A percentile compares a stretch with the other conserved stretches of the same genome.
Evolutionary conservation across 2,329 filamentous ascomycete genomes (phyloP).

Genomic region (Trichoderma aggressivum): DNA sequence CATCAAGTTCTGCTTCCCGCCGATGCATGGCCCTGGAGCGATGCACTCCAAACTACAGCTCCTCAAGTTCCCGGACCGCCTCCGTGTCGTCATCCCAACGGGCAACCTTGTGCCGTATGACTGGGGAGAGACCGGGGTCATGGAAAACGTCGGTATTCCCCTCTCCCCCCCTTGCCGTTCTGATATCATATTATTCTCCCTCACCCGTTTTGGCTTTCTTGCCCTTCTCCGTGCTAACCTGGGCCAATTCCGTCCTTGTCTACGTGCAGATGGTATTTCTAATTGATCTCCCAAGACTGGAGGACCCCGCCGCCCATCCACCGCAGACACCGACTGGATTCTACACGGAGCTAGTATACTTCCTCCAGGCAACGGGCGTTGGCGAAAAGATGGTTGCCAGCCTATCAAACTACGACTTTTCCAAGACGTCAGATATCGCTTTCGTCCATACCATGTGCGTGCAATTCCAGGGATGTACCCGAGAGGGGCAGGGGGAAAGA

Average conservation of each 20-base stretch:
- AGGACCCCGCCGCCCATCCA: slow-evolving; percentile 30
- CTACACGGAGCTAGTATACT: slow-evolving; percentile 66
- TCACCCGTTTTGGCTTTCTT: background rate
- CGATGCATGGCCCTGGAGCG: slow-evolving; percentile 67
- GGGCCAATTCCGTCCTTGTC: slow-evolving; percentile 15
- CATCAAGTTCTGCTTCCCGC: slow-evolving; percentile 75
- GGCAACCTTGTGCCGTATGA: slow-evolving; percentile 84
- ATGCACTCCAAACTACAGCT: slow-evolving; percentile 97
- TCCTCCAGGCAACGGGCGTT: slow-evolving; percentile 64
- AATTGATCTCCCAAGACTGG: slow-evolving; percentile 77
- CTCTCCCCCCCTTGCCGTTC: background rate
- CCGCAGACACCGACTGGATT: slow-evolving; percentile 46
- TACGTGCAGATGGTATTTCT: slow-evolving; percentile 68
- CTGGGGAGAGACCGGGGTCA: slow-evolving; percentile 79
- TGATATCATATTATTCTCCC: background rate
- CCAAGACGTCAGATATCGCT: slow-evolving; percentile 63
- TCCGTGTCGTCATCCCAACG: slow-evolving; percentile 80
- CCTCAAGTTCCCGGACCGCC: slow-evolving; percentile 69
- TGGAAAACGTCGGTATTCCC: slow-evolving; percentile 67
- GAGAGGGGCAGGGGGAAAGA: background rate
- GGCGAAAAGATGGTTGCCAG: slow-evolving; percentile 63
- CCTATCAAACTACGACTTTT: slow-evolving; percentile 77
- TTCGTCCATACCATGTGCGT: slow-evolving; percentile 84
- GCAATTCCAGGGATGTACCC: background rate
- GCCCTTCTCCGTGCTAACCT: background rate